phyloP scores from a whole-genome alignment of 1,139 yeast species.

The Blastobotrys petasosporus region DNA sequence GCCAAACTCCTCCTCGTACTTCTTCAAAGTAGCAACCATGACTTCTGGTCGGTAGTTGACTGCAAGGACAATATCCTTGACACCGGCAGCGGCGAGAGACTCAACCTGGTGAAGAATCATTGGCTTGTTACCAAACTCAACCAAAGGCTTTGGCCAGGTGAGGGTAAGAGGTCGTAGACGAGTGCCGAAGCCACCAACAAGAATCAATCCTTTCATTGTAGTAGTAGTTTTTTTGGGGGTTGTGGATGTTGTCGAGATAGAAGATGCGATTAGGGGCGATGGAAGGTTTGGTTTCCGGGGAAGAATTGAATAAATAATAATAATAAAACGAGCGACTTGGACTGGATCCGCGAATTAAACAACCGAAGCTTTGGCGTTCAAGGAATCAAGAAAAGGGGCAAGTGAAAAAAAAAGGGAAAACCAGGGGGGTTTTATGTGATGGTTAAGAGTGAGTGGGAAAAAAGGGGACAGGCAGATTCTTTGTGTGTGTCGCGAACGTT shows the following conservation, averaged over 20 bases:
- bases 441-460: not conserved
- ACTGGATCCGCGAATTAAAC: not conserved
- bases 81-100: slow-evolving; percentile 97
- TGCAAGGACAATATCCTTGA: slow-evolving; percentile 96
- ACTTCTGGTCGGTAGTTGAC: slow-evolving; percentile 99
- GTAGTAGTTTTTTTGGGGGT: not conserved
- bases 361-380: not conserved
- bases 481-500: not conserved
- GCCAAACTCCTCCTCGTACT: slow-evolving; percentile 93
- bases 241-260: not conserved
- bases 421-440: too few species aligned
- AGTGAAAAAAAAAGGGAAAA: not conserved
- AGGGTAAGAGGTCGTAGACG: slow-evolving; percentile 98
- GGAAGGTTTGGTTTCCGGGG: too few species aligned
- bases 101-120: slow-evolving; percentile 86
- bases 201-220: slow-evolving; percentile 94
- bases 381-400: not conserved
- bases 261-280: slow-evolving; percentile 3
- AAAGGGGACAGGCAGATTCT: not conserved
- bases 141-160: slow-evolving; percentile 96
- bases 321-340: slow-evolving; percentile 5
- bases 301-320: slow-evolving; percentile 12
- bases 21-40: slow-evolving; percentile 90
- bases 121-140: slow-evolving; percentile 98
- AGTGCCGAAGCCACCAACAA: slow-evolving; percentile 99